Evolutionary conservation across 1,284 basidiomycete species (phyloP).

Genomic region (Ustilago vetiveriae): DNA sequence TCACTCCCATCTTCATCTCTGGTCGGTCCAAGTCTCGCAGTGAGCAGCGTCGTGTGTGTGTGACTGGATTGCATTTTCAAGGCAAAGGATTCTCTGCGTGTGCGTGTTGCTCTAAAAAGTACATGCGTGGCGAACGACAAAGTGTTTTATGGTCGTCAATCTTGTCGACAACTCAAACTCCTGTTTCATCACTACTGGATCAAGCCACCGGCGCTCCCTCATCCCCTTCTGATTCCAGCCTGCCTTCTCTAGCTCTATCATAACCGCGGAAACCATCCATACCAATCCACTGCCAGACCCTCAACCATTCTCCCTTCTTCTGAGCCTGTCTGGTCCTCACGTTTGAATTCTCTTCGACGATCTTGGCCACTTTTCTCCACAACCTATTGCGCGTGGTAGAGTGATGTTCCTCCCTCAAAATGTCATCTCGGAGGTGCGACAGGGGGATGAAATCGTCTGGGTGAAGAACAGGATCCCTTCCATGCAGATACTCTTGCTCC

Average conservation of each 20-base stretch:
- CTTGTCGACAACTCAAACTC: no score
- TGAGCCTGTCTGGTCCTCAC: constrained; percentile 88
- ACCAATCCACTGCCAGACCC: constrained; percentile 72
- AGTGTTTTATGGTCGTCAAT: no score
- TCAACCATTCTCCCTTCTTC: constrained; percentile 76
- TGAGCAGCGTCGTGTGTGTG: no score
- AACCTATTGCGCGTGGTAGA: constrained; percentile 76
- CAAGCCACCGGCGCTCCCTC: constrained; percentile 12
- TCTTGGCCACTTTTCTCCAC: constrained; percentile 85
- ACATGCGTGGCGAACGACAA: constrained; percentile 3
- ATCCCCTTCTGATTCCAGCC: not conserved
- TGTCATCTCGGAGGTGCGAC: constrained; percentile 86
- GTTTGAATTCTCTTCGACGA: constrained; percentile 94
- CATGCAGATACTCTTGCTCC: constrained; percentile 77
- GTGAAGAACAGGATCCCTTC: constrained; percentile 81
- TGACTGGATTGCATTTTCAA: not conserved
- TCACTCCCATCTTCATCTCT: no score
- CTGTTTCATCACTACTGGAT: no score
- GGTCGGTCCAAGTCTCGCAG: no score
- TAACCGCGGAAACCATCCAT: constrained; percentile 27
- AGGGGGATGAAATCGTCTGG: constrained; percentile 85
- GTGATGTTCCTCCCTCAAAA: constrained; percentile 83
- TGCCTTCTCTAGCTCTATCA: not conserved
- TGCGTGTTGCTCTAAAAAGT: constrained; percentile 1
- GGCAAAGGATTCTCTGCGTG: not conserved